Percentiles rank a stretch among this genome's conserved stretches.
phyloP scores from a whole-genome alignment of 371 early-diverging fungal genomes.

The Mortierella sp. region DNA sequence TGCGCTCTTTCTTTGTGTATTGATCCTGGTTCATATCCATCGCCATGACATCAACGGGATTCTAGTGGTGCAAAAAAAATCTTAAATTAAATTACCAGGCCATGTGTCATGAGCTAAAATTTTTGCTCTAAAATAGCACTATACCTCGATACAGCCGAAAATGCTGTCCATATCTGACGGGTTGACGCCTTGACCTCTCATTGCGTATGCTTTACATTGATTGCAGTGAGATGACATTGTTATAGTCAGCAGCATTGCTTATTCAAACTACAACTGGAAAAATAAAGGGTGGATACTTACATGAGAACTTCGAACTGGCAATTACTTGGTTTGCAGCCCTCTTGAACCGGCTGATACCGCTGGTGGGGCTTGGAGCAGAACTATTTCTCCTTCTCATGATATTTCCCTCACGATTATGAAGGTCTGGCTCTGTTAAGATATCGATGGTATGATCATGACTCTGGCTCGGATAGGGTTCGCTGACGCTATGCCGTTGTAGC shows the following conservation, averaged over 20 bases:
- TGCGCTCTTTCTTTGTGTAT: slow-evolving; percentile 9
- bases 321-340: slow-evolving; percentile 9
- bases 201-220: slow-evolving; percentile 14
- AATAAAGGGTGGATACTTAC: slow-evolving; percentile 14
- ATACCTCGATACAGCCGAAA: slow-evolving; percentile 45
- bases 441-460: background rate
- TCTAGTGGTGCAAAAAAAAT: slow-evolving; percentile 7
- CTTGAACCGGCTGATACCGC: slow-evolving; percentile 21
- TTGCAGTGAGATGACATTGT: background rate
- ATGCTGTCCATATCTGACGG: slow-evolving; percentile 47
- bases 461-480: background rate
- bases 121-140: background rate
- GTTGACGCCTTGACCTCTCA: slow-evolving; percentile 53
- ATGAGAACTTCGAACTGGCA: slow-evolving; percentile 15
- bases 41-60: slow-evolving; percentile 27
- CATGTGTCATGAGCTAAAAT: background rate
- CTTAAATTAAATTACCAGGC: background rate
- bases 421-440: background rate
- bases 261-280: background rate
- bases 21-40: slow-evolving; percentile 36
- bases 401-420: background rate
- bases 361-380: slow-evolving; percentile 2
- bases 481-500: background rate
- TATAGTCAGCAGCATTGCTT: background rate
- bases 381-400: background rate